Evolutionary conservation across 2,329 filamentous ascomycete genomes (phyloP).

Genomic region (Hirsutella rhossiliensis): DNA sequence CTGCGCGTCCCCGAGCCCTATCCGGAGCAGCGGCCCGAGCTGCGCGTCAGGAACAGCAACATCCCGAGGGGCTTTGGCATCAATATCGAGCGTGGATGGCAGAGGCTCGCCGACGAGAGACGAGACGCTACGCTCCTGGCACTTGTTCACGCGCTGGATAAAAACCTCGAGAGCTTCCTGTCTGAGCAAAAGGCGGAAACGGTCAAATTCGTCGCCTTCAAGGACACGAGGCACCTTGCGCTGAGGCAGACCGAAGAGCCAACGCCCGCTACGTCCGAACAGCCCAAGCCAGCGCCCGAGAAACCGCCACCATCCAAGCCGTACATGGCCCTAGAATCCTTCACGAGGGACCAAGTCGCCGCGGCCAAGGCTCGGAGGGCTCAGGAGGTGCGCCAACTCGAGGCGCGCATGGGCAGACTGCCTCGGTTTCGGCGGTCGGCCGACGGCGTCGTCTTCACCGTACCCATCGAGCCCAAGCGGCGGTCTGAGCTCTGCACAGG

Average conservation of each 20-base stretch:
- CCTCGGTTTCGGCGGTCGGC: slow-evolving; percentile 54
- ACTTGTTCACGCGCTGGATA: slow-evolving; percentile 59
- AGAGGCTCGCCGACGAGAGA: slow-evolving; percentile 45
- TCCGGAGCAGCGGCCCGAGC: slow-evolving; percentile 42
- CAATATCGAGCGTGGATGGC: slow-evolving; percentile 68
- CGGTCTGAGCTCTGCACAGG: slow-evolving; percentile 46
- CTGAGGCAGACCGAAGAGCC: slow-evolving; percentile 5
- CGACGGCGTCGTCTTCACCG: slow-evolving; percentile 57
- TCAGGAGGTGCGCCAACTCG: slow-evolving; percentile 58
- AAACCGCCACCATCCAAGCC: slow-evolving; percentile 3
- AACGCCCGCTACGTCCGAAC: not conserved
- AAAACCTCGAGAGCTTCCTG: slow-evolving; percentile 56
- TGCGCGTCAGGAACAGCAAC: slow-evolving; percentile 55
- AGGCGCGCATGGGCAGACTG: slow-evolving; percentile 59
- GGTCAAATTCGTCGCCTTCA: slow-evolving; percentile 53
- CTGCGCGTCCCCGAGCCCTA: slow-evolving; percentile 54
- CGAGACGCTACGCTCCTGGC: slow-evolving; percentile 48
- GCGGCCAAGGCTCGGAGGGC: slow-evolving; percentile 52
- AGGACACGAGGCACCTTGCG: slow-evolving; percentile 39
- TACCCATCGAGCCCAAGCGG: slow-evolving; percentile 57
- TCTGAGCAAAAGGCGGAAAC: slow-evolving; percentile 60
- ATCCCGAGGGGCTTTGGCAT: slow-evolving; percentile 62
- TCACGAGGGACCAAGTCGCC: slow-evolving; percentile 45
- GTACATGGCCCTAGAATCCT: slow-evolving; percentile 31
- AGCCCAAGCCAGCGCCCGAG: slow-evolving; percentile 5